Evolutionary conservation across 257 asterid genomes (phyloP).

Genomic region (Fraxinus quadrangulata): DNA sequence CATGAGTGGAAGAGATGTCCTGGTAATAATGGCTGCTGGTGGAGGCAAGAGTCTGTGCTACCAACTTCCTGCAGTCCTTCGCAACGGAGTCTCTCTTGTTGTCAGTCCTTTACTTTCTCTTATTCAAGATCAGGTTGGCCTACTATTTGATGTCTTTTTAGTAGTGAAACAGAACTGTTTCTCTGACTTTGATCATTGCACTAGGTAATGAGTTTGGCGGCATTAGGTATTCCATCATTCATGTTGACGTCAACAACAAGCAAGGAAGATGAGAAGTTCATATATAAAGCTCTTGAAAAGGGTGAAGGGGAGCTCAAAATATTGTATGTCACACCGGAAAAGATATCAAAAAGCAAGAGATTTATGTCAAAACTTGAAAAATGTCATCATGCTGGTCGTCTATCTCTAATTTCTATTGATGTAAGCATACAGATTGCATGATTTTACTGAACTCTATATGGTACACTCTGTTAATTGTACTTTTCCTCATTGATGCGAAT

Average conservation of each 20-base stretch:
- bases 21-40: conserved; percentile 99
- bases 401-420: conserved; percentile 88
- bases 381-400: conserved; percentile 92
- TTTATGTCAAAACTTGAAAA: conserved; percentile 96
- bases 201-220: conserved; percentile 95
- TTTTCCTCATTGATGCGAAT: conserved; percentile 10
- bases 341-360: conserved; percentile 97
- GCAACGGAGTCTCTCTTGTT: conserved; percentile 80
- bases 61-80: conserved; percentile 93
- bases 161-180: conserved; percentile 5
- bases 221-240: conserved; percentile 81
- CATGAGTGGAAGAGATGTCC: conserved; percentile 85
- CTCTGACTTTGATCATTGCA: conserved; percentile 28
- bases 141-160: neutral
- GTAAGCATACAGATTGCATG: conserved; percentile 48
- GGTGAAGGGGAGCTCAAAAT: conserved; percentile 84
- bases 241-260: conserved; percentile 81
- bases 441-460: conserved; percentile 12
- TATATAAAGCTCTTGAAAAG: conserved; percentile 86
- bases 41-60: conserved; percentile 99
- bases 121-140: conserved; percentile 89
- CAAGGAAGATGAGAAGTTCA: conserved; percentile 89
- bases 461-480: neutral
- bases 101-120: conserved; percentile 96
- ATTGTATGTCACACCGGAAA: conserved; percentile 93